A percentile compares a stretch with the other conserved stretches of the same genome.
phyloP scores from a whole-genome alignment of 1,284 basidiomycete genomes.

The Ceratobasidium sp. region DNA sequence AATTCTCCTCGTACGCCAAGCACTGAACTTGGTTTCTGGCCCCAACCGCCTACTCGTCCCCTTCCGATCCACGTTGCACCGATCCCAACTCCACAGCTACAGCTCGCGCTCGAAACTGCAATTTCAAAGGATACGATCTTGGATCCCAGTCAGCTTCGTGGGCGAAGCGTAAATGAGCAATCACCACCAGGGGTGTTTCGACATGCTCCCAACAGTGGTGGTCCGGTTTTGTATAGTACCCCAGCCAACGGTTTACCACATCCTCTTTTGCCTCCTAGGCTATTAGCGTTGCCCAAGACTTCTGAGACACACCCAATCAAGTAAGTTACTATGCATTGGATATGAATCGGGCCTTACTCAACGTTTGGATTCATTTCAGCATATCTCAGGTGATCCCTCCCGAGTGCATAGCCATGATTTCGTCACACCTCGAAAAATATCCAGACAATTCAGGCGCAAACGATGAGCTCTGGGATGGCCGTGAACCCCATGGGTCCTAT shows the following conservation, averaged over 20 bases:
- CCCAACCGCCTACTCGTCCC: neutral
- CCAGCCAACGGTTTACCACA: conserved; percentile 9
- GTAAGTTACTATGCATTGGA: conserved; percentile 57
- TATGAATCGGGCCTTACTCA: no score
- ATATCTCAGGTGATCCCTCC: conserved; percentile 55
- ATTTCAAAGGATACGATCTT: conserved; percentile 20
- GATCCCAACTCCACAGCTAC: conserved; percentile 9
- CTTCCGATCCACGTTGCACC: conserved; percentile 27
- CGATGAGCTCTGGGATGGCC: neutral
- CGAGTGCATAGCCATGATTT: conserved; percentile 41
- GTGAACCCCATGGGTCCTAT: neutral
- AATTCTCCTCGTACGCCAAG: neutral
- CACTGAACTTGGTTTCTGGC: neutral
- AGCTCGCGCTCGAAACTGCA: conserved; percentile 29
- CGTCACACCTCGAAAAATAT: conserved; percentile 36
- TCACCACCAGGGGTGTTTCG: neutral
- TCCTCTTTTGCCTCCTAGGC: conserved; percentile 1
- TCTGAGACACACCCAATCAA: conserved; percentile 86
- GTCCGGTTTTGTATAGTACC: no score
- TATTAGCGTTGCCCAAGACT: conserved; percentile 62
- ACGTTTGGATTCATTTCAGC: conserved; percentile 55
- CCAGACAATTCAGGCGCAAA: neutral
- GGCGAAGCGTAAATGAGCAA: neutral
- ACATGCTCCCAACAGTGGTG: neutral
- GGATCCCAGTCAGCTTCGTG: neutral